These are phyloP conservation scores for Hypoxylon sp. DNA, from an alignment of 2,329 filamentous ascomycete genomes.

Conservation along the genomic window DNA sequence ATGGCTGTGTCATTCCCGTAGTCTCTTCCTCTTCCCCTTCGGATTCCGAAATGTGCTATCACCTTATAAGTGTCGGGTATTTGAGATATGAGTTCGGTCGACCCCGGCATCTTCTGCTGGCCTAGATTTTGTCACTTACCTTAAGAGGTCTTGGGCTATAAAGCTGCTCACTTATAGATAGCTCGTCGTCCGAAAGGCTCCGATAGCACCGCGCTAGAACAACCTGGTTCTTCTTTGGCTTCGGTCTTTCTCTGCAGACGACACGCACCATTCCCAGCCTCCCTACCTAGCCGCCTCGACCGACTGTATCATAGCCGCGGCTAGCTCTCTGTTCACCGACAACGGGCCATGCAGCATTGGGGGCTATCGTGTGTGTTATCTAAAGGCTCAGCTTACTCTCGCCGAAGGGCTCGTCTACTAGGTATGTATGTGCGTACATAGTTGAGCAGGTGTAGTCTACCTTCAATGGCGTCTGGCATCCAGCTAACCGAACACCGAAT, in stretches of 20 bases:
- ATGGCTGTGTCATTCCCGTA: background rate
- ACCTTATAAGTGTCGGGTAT: background rate
- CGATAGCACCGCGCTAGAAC: background rate
- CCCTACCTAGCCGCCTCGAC: conserved; percentile 6
- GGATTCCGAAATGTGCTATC: background rate
- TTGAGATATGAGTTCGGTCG: background rate
- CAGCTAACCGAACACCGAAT: background rate
- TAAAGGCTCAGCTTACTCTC: background rate
- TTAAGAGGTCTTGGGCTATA: background rate
- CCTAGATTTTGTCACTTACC: background rate
- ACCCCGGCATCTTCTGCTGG: background rate
- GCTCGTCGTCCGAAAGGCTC: background rate
- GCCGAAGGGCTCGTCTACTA: background rate
- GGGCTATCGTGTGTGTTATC: conserved; percentile 2
- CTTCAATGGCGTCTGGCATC: background rate
- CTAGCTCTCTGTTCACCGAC: background rate
- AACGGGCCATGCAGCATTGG: background rate
- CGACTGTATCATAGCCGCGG: conserved; percentile 6
- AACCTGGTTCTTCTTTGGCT: background rate
- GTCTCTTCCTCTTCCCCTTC: background rate
- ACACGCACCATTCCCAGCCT: background rate
- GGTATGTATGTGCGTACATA: no score
- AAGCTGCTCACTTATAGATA: background rate
- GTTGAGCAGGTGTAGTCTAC: no score
- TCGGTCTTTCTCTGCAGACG: conserved; percentile 3